A percentile compares a stretch with the other conserved stretches of the same genome.
These are phyloP conservation scores for Calonectria pauciramosa DNA, from an alignment of 2,329 filamentous ascomycete species.

Conservation along the genomic window DNA sequence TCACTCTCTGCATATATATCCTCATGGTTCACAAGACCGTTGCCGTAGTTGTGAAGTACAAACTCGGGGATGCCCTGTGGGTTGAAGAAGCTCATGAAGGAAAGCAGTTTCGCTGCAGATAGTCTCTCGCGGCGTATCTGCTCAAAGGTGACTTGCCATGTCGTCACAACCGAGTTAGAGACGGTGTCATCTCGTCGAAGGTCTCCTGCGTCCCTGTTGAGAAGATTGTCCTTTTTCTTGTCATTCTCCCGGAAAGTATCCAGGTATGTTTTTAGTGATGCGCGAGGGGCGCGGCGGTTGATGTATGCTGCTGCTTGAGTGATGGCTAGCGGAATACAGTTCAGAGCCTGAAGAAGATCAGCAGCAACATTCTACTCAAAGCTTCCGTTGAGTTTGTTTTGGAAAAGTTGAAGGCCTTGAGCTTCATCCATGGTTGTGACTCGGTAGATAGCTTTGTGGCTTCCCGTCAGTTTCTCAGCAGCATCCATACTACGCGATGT, in stretches of 20 bases:
- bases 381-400: not conserved
- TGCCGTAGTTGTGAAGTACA: slow-evolving; percentile 16
- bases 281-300: not conserved
- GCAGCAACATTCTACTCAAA: too few species aligned
- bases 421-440: not conserved
- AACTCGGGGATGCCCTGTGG: slow-evolving; percentile 55
- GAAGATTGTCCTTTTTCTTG: slow-evolving; percentile 39
- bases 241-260: slow-evolving; percentile 46
- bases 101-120: not conserved
- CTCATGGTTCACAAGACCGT: not conserved
- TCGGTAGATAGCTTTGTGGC: not conserved
- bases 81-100: slow-evolving; percentile 49
- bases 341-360: not conserved
- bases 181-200: slow-evolving; percentile 23
- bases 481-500: not conserved
- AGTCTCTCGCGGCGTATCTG: not conserved
- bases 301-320: not conserved
- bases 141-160: slow-evolving; percentile 16
- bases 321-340: not conserved
- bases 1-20: not conserved
- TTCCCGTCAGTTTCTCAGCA: not conserved
- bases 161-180: slow-evolving; percentile 4
- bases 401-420: not conserved
- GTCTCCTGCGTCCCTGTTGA: slow-evolving; percentile 39
- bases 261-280: slow-evolving; percentile 49